These are phyloP conservation scores for Hypomontagnella submonticulosa DNA, from an alignment of 495 filamentous ascomycete genomes.

Conservation along the genomic window DNA sequence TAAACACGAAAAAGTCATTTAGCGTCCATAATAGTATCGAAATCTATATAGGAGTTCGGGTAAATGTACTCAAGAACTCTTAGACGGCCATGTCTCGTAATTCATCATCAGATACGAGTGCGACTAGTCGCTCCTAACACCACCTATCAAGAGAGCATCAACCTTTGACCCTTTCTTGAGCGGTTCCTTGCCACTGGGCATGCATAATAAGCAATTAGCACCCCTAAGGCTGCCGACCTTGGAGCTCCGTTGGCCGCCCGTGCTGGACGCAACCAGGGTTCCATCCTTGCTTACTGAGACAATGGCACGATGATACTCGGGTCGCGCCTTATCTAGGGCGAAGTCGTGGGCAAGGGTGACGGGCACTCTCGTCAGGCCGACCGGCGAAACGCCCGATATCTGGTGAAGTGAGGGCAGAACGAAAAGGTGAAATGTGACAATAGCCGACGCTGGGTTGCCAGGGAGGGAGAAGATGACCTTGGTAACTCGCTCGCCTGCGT, in stretches of 20 bases:
- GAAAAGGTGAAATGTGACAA: constrained; percentile 94
- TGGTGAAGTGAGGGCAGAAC: constrained; percentile 88
- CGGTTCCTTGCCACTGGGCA: constrained; percentile 65
- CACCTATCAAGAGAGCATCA: constrained; percentile 58
- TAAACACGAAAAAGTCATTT: no score
- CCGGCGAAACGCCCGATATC: constrained; percentile 66
- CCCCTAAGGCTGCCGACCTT: constrained; percentile 86
- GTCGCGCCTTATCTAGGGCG: constrained; percentile 73
- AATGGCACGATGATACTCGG: constrained; percentile 88
- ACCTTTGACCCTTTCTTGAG: constrained; percentile 57
- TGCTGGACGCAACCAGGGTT: constrained; percentile 78
- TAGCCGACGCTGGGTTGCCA: constrained; percentile 91
- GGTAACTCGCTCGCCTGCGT: constrained; percentile 63
- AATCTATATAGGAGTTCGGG: no score
- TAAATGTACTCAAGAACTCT: no score
- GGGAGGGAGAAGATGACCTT: constrained; percentile 91
- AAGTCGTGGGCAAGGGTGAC: constrained; percentile 80
- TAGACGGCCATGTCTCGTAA: no score
- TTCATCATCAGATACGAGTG: no score
- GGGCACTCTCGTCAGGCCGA: constrained; percentile 75
- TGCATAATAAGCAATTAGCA: constrained; percentile 85
- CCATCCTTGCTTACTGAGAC: constrained; percentile 70
- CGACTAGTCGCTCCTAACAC: constrained; percentile 46
- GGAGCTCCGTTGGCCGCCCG: constrained; percentile 89
- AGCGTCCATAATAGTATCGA: no score